A percentile compares a stretch with the other conserved stretches of the same genome.
Conservation (phyloP, 2,329 filamentous ascomycete genomes). For the Arthrobotrys musiformis region DNA sequence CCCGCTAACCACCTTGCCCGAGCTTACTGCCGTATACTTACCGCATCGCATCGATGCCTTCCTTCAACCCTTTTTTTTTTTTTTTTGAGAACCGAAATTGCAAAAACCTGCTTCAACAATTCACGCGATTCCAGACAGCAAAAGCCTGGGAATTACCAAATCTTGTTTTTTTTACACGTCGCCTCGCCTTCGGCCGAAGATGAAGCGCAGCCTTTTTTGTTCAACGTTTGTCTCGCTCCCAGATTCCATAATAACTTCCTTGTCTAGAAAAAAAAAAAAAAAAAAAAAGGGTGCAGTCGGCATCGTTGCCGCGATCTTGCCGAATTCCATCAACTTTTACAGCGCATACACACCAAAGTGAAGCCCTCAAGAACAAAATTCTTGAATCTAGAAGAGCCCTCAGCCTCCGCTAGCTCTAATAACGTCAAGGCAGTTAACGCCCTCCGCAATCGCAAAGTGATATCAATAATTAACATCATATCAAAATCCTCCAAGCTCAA, state of each 20-base stretch:
- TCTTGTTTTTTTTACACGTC: not conserved
- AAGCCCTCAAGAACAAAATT: not conserved
- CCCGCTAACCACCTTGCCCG: not conserved
- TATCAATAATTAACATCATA: no score
- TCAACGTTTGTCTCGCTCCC: no score
- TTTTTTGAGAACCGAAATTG: not conserved
- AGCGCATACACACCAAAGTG: not conserved
- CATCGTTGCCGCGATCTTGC: not conserved
- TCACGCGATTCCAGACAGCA: not conserved
- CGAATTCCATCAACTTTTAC: not conserved
- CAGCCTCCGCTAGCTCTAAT: no score
- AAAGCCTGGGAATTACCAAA: not conserved
- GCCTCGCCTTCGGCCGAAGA: constrained; percentile 4
- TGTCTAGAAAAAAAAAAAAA: not conserved
- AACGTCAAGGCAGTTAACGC: no score
- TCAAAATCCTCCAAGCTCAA: no score
- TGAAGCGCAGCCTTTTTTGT: not conserved
- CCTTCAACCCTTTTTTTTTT: not conserved
- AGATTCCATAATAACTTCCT: no score
- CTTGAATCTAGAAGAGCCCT: no score
- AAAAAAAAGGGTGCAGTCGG: not conserved
- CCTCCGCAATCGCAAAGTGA: no score
- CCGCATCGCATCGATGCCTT: constrained; percentile 2
- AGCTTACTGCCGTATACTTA: constrained; percentile 18
- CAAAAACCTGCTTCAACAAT: constrained; percentile 24